Evolutionary conservation across 2,329 filamentous ascomycete species (phyloP).

Genomic region (Beauveria varroae): DNA sequence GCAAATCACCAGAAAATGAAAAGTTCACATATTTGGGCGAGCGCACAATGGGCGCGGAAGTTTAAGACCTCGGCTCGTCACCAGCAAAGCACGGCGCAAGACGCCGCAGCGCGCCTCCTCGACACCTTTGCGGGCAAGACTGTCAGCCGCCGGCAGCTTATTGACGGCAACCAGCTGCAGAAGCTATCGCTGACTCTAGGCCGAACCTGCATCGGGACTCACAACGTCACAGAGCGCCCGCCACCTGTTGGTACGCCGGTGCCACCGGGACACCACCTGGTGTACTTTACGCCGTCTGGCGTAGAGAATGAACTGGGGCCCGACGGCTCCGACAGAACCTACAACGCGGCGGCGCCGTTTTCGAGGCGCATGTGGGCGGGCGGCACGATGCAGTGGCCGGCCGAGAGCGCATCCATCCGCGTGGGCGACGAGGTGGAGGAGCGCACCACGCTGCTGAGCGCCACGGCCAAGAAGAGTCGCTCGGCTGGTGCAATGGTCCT

Average conservation of each 20-base stretch:
- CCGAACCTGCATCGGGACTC: slow-evolving; percentile 33
- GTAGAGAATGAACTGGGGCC: slow-evolving; percentile 45
- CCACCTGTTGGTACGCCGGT: slow-evolving; percentile 39
- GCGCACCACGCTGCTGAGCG: slow-evolving; percentile 46
- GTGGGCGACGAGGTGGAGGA: slow-evolving; percentile 51
- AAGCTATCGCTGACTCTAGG: slow-evolving; percentile 52
- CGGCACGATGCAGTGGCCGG: slow-evolving; percentile 47
- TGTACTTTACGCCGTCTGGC: slow-evolving; percentile 54
- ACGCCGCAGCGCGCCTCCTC: slow-evolving; percentile 26
- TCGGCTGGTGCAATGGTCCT: slow-evolving; percentile 56
- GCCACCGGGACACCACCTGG: slow-evolving; percentile 54
- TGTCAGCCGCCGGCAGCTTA: slow-evolving; percentile 33
- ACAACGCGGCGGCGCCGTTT: slow-evolving; percentile 52
- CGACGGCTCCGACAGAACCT: slow-evolving; percentile 54
- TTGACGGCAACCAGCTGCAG: slow-evolving; percentile 58
- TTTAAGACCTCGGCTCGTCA: not conserved
- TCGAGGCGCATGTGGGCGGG: slow-evolving; percentile 63
- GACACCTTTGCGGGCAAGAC: slow-evolving; percentile 22
- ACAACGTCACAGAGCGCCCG: slow-evolving; percentile 29
- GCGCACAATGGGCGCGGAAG: not conserved
- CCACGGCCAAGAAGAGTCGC: slow-evolving; percentile 45
- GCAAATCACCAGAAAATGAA: not conserved
- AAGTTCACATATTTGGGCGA: not conserved
- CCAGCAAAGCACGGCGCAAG: slow-evolving; percentile 4
- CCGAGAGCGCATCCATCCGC: slow-evolving; percentile 25